phyloP scores from a whole-genome alignment of 768 basidiomycete genomes.

The Mycena indigotica region DNA sequence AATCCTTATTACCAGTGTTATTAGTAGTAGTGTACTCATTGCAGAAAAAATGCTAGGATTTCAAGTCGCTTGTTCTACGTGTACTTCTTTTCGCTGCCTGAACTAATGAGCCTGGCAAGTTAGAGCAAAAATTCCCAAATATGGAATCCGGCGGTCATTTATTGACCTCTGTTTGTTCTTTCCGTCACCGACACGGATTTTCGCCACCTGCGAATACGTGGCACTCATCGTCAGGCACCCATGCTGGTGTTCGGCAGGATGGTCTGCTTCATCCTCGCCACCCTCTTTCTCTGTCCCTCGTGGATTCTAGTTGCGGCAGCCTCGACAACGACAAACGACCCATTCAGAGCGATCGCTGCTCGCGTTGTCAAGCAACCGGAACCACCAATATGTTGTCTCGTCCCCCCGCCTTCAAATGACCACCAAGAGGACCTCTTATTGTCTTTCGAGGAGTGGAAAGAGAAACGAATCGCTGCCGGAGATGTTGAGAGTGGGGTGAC shows the following conservation, averaged over 20 bases:
- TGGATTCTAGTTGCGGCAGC: not conserved
- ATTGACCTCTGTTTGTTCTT: not conserved
- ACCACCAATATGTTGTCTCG: slow-evolving; percentile 70
- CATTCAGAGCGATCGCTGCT: slow-evolving; percentile 58
- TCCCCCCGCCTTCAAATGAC: slow-evolving; percentile 50
- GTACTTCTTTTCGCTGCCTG: no score
- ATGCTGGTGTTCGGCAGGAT: not conserved
- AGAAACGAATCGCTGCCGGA: slow-evolving; percentile 36
- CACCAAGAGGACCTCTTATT: slow-evolving; percentile 63
- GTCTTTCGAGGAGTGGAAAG: slow-evolving; percentile 90
- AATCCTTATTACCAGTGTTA: no score
- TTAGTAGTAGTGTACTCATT: no score
- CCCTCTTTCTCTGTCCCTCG: not conserved
- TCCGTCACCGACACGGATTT: not conserved
- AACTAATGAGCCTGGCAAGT: no score
- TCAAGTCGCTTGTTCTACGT: no score
- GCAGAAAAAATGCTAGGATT: no score
- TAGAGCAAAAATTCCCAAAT: not conserved
- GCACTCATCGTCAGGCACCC: not conserved
- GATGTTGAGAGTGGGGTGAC: not conserved
- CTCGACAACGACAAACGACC: slow-evolving; percentile 45
- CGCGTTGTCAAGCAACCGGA: slow-evolving; percentile 52
- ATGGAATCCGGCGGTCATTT: not conserved
- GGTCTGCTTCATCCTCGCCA: not conserved
- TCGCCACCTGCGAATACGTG: not conserved